Conservation (phyloP, 768 basidiomycete genomes). For the Mycena belliarum region DNA sequence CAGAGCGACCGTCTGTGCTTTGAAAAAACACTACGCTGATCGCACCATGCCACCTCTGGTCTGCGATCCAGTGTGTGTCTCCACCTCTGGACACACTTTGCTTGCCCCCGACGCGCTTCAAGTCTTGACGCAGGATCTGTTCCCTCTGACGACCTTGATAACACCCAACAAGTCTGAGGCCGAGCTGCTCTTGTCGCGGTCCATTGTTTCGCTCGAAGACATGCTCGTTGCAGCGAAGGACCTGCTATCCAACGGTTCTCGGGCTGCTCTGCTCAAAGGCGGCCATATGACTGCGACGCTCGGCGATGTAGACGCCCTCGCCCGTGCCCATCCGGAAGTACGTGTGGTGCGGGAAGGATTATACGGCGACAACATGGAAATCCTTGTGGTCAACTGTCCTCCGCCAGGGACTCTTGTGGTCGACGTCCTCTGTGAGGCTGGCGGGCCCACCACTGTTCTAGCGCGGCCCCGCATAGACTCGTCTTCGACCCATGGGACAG, state of each 20-base stretch:
- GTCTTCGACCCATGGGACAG: slow-evolving; percentile 86
- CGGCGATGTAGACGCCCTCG: slow-evolving; percentile 43
- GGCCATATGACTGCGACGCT: slow-evolving; percentile 63
- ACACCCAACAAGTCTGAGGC: slow-evolving; percentile 89
- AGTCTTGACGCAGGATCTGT: slow-evolving; percentile 57
- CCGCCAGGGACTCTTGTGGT: slow-evolving; percentile 47
- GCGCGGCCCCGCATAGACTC: slow-evolving; percentile 64
- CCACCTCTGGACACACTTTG: slow-evolving; percentile 84
- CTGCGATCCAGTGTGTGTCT: slow-evolving; percentile 90
- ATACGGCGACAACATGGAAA: slow-evolving; percentile 61
- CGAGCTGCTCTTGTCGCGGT: slow-evolving; percentile 58
- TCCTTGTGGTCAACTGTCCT: slow-evolving; percentile 37
- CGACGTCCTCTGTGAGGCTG: slow-evolving; percentile 56
- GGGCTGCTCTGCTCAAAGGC: slow-evolving; percentile 79
- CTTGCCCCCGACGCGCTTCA: slow-evolving; percentile 67
- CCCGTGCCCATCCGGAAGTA: slow-evolving; percentile 30
- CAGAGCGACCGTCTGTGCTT: slow-evolving; percentile 48
- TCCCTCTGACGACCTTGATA: slow-evolving; percentile 71
- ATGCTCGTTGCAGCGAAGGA: slow-evolving; percentile 60
- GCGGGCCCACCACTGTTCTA: slow-evolving; percentile 47
- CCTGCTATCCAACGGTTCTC: slow-evolving; percentile 49
- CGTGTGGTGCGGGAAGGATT: slow-evolving; percentile 46
- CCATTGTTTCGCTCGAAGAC: slow-evolving; percentile 50
- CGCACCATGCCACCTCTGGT: slow-evolving; percentile 55
- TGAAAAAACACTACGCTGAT: slow-evolving; percentile 43